Percentiles rank a stretch among this genome's conserved stretches.
These are phyloP conservation scores for Hygrophorus pudorinus DNA, from an alignment of 768 basidiomycete species.

Conservation along the genomic window DNA sequence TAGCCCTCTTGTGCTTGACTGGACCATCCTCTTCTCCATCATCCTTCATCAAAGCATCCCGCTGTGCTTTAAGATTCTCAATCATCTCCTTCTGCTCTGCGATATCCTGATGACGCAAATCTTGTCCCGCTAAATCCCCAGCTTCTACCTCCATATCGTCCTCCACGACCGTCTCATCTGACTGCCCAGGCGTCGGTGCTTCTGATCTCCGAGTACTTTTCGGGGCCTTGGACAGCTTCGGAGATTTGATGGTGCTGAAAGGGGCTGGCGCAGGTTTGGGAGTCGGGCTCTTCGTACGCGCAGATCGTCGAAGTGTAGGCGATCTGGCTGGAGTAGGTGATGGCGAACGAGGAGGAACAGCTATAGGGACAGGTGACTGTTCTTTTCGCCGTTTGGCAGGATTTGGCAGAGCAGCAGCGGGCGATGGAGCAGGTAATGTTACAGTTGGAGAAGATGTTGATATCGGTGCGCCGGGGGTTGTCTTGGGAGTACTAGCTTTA, in stretches of 20 bases:
- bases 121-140: slow-evolving; percentile 47
- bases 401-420: slow-evolving; percentile 24
- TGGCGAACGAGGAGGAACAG: slow-evolving; percentile 37
- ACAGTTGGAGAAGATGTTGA: slow-evolving; percentile 29
- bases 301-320: slow-evolving; percentile 20
- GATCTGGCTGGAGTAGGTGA: slow-evolving; percentile 22
- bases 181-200: slow-evolving; percentile 24
- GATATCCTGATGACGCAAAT: slow-evolving; percentile 62
- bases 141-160: slow-evolving; percentile 36
- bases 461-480: slow-evolving; percentile 13
- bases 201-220: slow-evolving; percentile 24
- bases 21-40: slow-evolving; percentile 13
- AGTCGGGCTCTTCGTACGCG: slow-evolving; percentile 32
- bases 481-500: slow-evolving; percentile 23
- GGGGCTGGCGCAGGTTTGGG: slow-evolving; percentile 20
- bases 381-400: slow-evolving; percentile 62
- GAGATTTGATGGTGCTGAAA: slow-evolving; percentile 6
- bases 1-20: slow-evolving; percentile 38
- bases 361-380: slow-evolving; percentile 31
- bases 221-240: slow-evolving; percentile 12
- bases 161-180: slow-evolving; percentile 57
- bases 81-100: slow-evolving; percentile 73
- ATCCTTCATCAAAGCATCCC: slow-evolving; percentile 24
- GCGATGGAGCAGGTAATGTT: slow-evolving; percentile 7
- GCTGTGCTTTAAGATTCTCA: slow-evolving; percentile 55